Base-by-base conservation (phyloP, 495 filamentous ascomycete genomes). In the Aspergillus cavernicola region DNA sequence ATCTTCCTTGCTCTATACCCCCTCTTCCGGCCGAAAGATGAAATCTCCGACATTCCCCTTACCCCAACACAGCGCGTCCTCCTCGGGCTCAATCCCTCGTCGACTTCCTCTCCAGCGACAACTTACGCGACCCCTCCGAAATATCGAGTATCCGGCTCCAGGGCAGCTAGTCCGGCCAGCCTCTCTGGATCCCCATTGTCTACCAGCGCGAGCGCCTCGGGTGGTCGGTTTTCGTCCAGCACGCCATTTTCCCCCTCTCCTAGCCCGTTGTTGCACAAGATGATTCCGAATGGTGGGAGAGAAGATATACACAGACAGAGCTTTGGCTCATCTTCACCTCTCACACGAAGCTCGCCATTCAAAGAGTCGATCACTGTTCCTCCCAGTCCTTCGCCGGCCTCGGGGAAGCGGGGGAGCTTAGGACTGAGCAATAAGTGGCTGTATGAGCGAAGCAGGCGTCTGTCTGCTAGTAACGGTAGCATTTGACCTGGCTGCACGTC, bases 361-460 rank as follows among this genome's bases (percentile, higher is more conserved):
- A 73, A 75, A 24, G 75, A 74, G 67, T 62, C 55, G 22, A 55
- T 63, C 61, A 47, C 64, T 19, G 62, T 58, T 7, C 79, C 83
- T 0, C 75, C 79, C 41, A 88, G 85, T 6, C 88, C 83, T 39
- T 89, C 84, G 36, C 79, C 83, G 6, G 63, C 75, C 13, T 64
- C 59, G 2, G 80, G 80, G 19, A 90, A 86, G 69, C 78, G 85
- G 31, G 81, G 80, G 22, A 87, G 79, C 46, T 76, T 97, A 33
- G 78, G 80, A 11, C 63, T 96, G 59, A 96, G 88, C 59, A 96
- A 81, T 67, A 90, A 87, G 70, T 98, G 92, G 92, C 69, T 96
- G 35, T 98, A 95, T 70, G 89, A 98, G 67, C 85, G 84, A 66
- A 73, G 71, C 42, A 60, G 74, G 26, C 61, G 74, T 29, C 61